These are phyloP conservation scores for Rutstroemia sp. DNA, from an alignment of 2,329 filamentous ascomycete genomes.

Conservation along the genomic window DNA sequence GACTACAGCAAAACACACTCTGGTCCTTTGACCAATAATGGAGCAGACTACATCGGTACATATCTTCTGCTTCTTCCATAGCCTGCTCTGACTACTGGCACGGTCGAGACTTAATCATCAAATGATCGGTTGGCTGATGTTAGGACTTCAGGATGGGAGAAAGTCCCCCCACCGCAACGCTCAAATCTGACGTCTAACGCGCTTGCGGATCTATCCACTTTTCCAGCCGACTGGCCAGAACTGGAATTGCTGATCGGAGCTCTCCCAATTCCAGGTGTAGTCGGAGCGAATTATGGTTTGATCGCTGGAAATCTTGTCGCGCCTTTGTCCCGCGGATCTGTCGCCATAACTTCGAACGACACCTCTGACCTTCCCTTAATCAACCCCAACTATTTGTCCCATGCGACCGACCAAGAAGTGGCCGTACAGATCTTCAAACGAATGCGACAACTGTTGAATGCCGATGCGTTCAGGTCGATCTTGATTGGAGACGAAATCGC, in stretches of 20 bases:
- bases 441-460: not conserved
- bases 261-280: not conserved
- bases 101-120: not conserved
- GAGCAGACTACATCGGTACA: not conserved
- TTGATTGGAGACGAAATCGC: not conserved
- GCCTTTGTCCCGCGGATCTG: not conserved
- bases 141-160: not conserved
- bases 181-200: conserved; percentile 31
- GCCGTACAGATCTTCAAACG: conserved; percentile 1
- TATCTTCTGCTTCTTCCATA: not conserved
- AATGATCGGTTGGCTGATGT: not conserved
- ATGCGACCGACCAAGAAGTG: conserved; percentile 1
- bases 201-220: conserved; percentile 30
- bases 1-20: not conserved
- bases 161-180: conserved; percentile 11
- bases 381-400: not conserved
- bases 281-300: not conserved
- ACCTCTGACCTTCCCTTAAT: conserved; percentile 1
- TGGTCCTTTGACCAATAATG: not conserved
- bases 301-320: not conserved
- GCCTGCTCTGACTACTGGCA: no score
- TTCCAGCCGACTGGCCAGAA: conserved; percentile 24
- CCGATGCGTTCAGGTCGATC: not conserved
- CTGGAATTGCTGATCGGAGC: conserved; percentile 1
- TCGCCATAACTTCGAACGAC: not conserved